Base-by-base conservation (phyloP, 2,329 filamentous ascomycete species). In the Magnaporthales sp. region DNA sequence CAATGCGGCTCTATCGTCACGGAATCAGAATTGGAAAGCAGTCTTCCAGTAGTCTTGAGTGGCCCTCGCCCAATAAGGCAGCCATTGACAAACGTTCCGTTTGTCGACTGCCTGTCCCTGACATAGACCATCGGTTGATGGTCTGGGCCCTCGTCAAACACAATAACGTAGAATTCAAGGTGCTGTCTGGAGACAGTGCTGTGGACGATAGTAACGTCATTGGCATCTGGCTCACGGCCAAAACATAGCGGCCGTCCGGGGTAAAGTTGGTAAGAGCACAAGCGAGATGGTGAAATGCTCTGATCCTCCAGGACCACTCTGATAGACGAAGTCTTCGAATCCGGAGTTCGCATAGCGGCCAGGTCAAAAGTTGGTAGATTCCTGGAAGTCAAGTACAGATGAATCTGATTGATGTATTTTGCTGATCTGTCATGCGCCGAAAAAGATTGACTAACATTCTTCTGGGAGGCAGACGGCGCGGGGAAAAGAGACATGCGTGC, bases 31-130 rank as follows among this genome's bases (percentile, higher is more conserved):
- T 84, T 73, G 62, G 79, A 74, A 13, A 88, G 76, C 6, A 87
- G 77, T 71, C 79, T 79, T 0, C 80, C 83, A 4, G 77, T 71
- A 1, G 80, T 77, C 15, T 79, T 70, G 1, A 75, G 54, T 0
- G 74, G 72, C 0, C 73, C 74, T n/a, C 71, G 71, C 0, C 81
- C 83, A 66, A 86, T 79, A 19, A 78, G 74, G 0, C 71, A 63
- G 0, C 74, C 77, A 67, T 86, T 85, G 51, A 87, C 80, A 65
- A 77, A 81, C 0, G 84, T 87, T 2, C 85, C 85, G 66, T 83
- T 83, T 19, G 75, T 76, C 4, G 85, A 86, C 65, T 81, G 80
- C 27, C 82, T 80, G 69, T 88, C 85, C 15, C 84, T 81, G 30
- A 86, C 83, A 69, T 86, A 87, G 56, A 87, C 73, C 66, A 85